Base-by-base conservation (phyloP, 805 yeast species). In the Debaryomyces castellii region DNA sequence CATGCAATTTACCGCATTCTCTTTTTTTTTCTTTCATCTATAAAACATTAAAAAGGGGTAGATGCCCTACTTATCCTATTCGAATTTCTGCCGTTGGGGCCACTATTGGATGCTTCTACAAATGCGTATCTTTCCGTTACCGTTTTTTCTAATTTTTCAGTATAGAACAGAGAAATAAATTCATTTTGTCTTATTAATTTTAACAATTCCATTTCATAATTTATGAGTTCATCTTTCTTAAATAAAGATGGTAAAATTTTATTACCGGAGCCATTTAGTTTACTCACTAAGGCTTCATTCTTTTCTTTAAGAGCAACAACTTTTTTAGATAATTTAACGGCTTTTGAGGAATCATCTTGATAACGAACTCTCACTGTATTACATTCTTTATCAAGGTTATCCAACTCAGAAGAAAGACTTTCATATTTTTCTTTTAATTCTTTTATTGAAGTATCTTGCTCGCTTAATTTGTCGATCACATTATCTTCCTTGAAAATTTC, bases 61-160 rank as follows among this genome's bases (percentile, higher is more conserved):
- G 72, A 49, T 6, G 69, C 73, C 33, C 77, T 53, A 51, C 76
- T 70, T 4, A 67, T 58, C 39, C 75, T 55, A 48, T 64, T 67
- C 39, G 57, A 63, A 8, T 67, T 65, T 22, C 76, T 51, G 40
- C 64, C 57, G 39, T 56, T 54, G 1, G 71, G 55, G 2, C 69
- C 67, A 12, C 61, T 47, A 10, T 53, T 51, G 2, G 64, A 52
- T 17, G 54, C 48, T 25, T 71, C 75, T 41, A 69, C 44, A 12
- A 64, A 46, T 8, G 51, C 40, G 16, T 56, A 63, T 34, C 76
- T 57, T 50, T 71, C 76, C 48, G 59, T 62, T 7, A 65, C 56
- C 16, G 70, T 41, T 49, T 62, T 62, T 35, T 69, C 74, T 21
- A 69, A 51, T 34, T 63, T 67, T 40, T 61, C 64, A n/a, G 57